Conservation (phyloP, 768 basidiomycete genomes). For the Pleurotus ostreatus region DNA sequence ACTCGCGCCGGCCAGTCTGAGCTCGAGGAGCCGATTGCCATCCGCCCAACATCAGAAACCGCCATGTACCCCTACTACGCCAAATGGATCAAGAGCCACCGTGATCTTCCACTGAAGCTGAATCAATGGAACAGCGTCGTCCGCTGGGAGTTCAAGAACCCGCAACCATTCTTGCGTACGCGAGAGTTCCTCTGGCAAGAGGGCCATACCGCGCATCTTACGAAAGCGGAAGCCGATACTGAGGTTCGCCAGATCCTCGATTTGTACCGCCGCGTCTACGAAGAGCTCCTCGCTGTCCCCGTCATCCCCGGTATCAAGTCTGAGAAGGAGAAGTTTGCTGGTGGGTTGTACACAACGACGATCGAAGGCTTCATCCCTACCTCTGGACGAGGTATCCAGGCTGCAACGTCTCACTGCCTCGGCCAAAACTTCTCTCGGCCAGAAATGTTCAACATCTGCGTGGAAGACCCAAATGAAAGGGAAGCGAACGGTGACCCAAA, state of each 20-base stretch:
- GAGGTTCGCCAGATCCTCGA: conserved; percentile 95
- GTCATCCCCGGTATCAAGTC: conserved; percentile 97
- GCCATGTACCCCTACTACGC: conserved; percentile 99
- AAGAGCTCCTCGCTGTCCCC: conserved; percentile 95
- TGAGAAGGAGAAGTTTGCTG: conserved; percentile 99
- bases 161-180: conserved; percentile 97
- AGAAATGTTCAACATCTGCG: conserved; percentile 97
- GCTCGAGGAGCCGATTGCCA: conserved; percentile 95
- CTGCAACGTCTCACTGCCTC: conserved; percentile 94
- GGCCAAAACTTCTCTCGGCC: conserved; percentile 97
- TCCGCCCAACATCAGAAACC: conserved; percentile 97
- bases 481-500: conserved; percentile 38
- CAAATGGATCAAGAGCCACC: conserved; percentile 97
- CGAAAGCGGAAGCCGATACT: conserved; percentile 82
- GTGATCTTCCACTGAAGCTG: conserved; percentile 93
- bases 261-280: conserved; percentile 91
- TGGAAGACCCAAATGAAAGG: conserved; percentile 86
- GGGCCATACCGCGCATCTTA: conserved; percentile 93
- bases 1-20: conserved; percentile 92
- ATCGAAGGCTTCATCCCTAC: conserved; percentile 98
- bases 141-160: conserved; percentile 99
- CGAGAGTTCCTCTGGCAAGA: conserved; percentile 99
- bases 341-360: conserved; percentile 96
- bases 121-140: conserved; percentile 99
- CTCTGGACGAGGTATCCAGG: conserved; percentile 96